Percentiles rank a stretch among this genome's conserved stretches.
Evolutionary conservation across 345 rosid species (phyloP).

Genomic region (Odontarrhena argentea): DNA sequence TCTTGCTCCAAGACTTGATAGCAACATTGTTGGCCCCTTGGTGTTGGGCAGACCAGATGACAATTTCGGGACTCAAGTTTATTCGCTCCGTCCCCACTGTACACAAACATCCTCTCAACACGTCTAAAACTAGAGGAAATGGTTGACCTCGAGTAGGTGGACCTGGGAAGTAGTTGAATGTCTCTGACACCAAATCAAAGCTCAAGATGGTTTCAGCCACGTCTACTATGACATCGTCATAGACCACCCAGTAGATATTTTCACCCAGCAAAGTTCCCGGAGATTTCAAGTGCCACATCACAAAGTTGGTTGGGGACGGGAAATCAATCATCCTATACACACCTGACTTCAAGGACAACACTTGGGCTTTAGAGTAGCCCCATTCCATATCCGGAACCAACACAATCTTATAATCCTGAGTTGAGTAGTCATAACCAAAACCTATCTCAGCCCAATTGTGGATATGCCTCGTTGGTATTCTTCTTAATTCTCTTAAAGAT

Average conservation of each 20-base stretch:
- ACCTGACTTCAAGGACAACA: background rate
- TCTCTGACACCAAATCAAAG: background rate
- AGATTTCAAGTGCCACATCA: background rate
- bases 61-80: no score
- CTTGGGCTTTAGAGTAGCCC: background rate
- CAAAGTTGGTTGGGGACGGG: background rate
- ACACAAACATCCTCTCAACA: background rate
- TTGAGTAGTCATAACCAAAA: conserved; percentile 1
- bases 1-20: no score
- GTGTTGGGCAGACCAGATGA: no score
- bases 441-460: background rate
- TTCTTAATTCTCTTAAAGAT: background rate
- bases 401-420: background rate
- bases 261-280: background rate
- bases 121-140: background rate
- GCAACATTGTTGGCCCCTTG: no score
- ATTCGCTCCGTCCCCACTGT: background rate
- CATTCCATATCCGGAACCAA: background rate
- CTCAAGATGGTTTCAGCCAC: background rate
- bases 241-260: background rate
- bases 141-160: background rate
- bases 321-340: background rate
- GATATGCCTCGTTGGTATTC: background rate
- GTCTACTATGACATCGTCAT: background rate
- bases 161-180: conserved; percentile 5